Evolutionary conservation across 371 early-diverging fungal species (phyloP).

Genomic region (Mortierella sp.): DNA sequence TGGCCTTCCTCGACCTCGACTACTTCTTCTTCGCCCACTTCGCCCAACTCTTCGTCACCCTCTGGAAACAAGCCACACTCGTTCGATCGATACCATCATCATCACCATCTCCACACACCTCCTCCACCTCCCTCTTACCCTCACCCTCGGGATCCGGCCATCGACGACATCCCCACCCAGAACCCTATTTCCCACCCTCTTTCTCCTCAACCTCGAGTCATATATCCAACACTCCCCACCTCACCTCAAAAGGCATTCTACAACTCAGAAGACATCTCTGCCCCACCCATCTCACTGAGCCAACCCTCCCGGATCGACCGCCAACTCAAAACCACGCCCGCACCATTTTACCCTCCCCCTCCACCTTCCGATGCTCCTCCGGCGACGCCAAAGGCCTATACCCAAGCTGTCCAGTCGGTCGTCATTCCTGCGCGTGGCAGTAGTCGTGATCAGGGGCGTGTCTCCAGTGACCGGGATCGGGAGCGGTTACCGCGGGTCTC

Average conservation of each 20-base stretch:
- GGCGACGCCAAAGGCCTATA: not conserved
- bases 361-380: not conserved
- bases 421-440: constrained; percentile 8
- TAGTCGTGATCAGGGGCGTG: not conserved
- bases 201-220: not conserved
- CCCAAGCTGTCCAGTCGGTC: not conserved
- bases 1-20: constrained; percentile 32
- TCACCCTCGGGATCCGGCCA: not conserved
- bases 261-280: constrained; percentile 31
- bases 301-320: constrained; percentile 4
- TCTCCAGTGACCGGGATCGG: not conserved
- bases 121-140: not conserved
- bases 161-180: not conserved
- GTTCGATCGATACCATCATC: not conserved
- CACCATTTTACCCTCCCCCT: not conserved
- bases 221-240: not conserved
- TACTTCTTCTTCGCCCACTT: not conserved
- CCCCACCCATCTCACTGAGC: constrained; percentile 1
- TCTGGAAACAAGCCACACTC: not conserved
- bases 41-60: not conserved
- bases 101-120: not conserved
- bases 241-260: constrained; percentile 23
- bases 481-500: not conserved
- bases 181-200: not conserved
- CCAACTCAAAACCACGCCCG: not conserved